Evolutionary conservation across 1,284 basidiomycete species (phyloP), one percentile per base, ranked within the genome.

Genomic region (Ganoderma lucidum): DNA sequence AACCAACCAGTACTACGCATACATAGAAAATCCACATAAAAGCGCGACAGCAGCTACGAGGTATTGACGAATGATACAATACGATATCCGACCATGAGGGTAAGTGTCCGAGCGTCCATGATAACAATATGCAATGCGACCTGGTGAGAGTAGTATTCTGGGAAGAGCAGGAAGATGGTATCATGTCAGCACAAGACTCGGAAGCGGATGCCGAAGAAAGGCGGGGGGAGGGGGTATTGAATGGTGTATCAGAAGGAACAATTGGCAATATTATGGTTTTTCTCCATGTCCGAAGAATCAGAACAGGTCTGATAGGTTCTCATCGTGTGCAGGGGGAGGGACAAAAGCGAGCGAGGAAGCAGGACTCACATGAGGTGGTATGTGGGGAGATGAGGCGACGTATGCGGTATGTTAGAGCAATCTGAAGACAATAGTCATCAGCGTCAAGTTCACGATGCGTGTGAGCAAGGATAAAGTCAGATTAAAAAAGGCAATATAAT

Each of bases 301-400:
- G 81, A 79, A 81, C 81, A 81, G 81, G 81, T 81, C 81, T 81
- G 80, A 81, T 74, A 69, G 59, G 59, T 75, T 76, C 74, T 79
- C 80, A 81, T 81, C 79, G 70, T 66, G 60, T 72, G 68, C 70
- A 39, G 53, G 41, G 17, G 32, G 62, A 15, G 30, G 1, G 17
- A 41, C 8, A 37, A 19, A 35, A 32, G 30, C 51, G 28, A 65
- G 60, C 51, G 44, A 17, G 10, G 8, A 45, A 63, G 61, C 10
- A 14, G 37, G 64, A 77, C 80, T 80, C 74, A 81, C 80, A 70
- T 28, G 55, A 64, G 42, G 9, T 6, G 42, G 35, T 64, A 32
- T 42, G 45, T 61, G 51, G 37, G 62, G 28, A 23, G 39, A 23
- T 6, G 63, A 56, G 32, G 19, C 45, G 59, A 59, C 62, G 68